phyloP scores from a whole-genome alignment of 441 rosid genomes.

The Erodium moschatum region DNA sequence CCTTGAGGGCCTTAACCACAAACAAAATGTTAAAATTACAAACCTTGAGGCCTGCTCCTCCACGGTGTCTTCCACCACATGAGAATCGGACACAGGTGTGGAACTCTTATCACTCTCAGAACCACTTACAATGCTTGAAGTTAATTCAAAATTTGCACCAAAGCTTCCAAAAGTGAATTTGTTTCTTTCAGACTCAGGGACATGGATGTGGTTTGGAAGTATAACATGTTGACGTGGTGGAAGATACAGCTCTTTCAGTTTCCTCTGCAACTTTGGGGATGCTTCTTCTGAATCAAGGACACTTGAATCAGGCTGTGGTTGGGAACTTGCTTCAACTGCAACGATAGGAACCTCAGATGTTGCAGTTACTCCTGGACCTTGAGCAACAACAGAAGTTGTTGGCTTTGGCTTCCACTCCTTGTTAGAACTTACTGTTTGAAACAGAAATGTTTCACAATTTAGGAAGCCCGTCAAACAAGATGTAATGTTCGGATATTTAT shows the following conservation, averaged over 20 bases:
- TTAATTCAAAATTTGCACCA: conserved; percentile 62
- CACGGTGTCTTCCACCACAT: conserved; percentile 43
- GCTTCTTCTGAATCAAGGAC: conserved; percentile 47
- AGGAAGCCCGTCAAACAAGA: conserved; percentile 14
- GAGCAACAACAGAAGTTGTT: conserved; percentile 40
- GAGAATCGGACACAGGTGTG: conserved; percentile 55
- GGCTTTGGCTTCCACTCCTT: conserved; percentile 97
- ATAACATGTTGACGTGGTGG: conserved; percentile 79
- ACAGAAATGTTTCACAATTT: conserved; percentile 23
- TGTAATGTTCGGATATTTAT: neutral
- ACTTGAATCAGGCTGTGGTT: conserved; percentile 28
- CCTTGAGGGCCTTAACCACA: conserved; percentile 1
- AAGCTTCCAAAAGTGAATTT: conserved; percentile 94
- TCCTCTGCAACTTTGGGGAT: conserved; percentile 47
- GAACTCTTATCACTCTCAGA: conserved; percentile 62
- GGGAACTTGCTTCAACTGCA: conserved; percentile 41
- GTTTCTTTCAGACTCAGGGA: conserved; percentile 82
- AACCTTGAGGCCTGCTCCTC: conserved; percentile 60
- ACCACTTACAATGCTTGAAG: conserved; percentile 28
- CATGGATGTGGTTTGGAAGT: conserved; percentile 80
- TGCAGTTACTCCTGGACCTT: conserved; percentile 40
- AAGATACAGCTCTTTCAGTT: conserved; percentile 61
- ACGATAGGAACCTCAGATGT: conserved; percentile 38
- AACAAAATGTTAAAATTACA: conserved; percentile 15
- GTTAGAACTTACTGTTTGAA: conserved; percentile 41